These are phyloP conservation scores for Tricholoma furcatifolium DNA, from an alignment of 768 basidiomycete species.

Conservation along the genomic window DNA sequence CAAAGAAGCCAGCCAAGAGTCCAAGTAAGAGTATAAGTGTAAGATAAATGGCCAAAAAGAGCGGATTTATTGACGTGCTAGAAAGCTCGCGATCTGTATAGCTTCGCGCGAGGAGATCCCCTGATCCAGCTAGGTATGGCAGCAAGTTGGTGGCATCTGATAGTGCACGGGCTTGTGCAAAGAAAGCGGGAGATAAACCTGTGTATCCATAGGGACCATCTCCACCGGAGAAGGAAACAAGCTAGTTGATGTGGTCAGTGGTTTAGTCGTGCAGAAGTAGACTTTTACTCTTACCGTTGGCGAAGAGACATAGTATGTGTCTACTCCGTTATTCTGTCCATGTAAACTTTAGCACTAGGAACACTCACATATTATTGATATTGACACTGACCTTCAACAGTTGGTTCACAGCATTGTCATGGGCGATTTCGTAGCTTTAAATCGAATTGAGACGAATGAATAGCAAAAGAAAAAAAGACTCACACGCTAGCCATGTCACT, in stretches of 20 bases:
- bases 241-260: constrained; percentile 17
- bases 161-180: constrained; percentile 32
- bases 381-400: constrained; percentile 28
- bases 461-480: not conserved
- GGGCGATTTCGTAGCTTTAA: constrained; percentile 28
- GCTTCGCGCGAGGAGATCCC: constrained; percentile 30
- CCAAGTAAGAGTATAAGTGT: constrained; percentile 28
- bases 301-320: constrained; percentile 37
- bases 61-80: constrained; percentile 21
- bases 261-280: not conserved
- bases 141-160: constrained; percentile 40
- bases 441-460: not conserved
- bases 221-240: constrained; percentile 36
- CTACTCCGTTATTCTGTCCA: constrained; percentile 36
- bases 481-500: constrained; percentile 25
- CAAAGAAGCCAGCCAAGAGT: constrained; percentile 27
- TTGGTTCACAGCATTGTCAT: constrained; percentile 38
- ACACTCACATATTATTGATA: not conserved
- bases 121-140: constrained; percentile 41
- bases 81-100: constrained; percentile 32
- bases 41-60: constrained; percentile 24
- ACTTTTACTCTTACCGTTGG: constrained; percentile 30
- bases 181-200: constrained; percentile 29
- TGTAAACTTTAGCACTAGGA: not conserved
- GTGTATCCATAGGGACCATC: constrained; percentile 38